Conservation (phyloP, 2,329 filamentous ascomycete species). For the Colletotrichum melonis region DNA sequence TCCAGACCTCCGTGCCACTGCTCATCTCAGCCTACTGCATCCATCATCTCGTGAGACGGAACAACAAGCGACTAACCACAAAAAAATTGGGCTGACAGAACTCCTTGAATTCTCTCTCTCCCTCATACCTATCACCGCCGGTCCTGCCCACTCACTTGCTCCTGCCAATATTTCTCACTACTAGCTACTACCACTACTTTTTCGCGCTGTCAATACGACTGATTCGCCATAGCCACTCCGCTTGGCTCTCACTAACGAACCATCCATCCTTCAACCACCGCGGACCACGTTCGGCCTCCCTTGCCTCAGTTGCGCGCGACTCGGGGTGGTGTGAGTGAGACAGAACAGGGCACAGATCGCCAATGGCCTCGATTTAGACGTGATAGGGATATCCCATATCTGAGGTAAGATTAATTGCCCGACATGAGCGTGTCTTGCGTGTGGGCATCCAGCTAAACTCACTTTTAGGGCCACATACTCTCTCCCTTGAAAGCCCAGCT, state of each 20-base stretch:
- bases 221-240: neutral
- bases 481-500: constrained; percentile 29
- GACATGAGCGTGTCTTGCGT: constrained; percentile 17
- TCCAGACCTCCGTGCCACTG: constrained; percentile 9
- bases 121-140: neutral
- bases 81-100: neutral
- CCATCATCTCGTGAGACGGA: neutral
- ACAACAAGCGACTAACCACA: neutral
- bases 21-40: constrained; percentile 4
- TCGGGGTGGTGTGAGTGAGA: constrained; percentile 34
- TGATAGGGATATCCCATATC: constrained; percentile 34
- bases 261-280: constrained; percentile 1
- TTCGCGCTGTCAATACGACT: neutral
- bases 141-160: neutral
- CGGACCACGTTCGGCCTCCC: constrained; percentile 18
- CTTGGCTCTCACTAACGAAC: neutral
- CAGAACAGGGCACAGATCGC: constrained; percentile 29
- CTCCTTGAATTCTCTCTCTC: neutral
- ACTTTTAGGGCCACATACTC: constrained; percentile 16
- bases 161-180: neutral
- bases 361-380: constrained; percentile 23
- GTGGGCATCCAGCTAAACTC: constrained; percentile 23
- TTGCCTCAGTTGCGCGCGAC: constrained; percentile 20
- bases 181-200: neutral
- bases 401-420: constrained; percentile 32